phyloP scores from a whole-genome alignment of 805 yeast species.

The Diddensiella santjacobensis region DNA sequence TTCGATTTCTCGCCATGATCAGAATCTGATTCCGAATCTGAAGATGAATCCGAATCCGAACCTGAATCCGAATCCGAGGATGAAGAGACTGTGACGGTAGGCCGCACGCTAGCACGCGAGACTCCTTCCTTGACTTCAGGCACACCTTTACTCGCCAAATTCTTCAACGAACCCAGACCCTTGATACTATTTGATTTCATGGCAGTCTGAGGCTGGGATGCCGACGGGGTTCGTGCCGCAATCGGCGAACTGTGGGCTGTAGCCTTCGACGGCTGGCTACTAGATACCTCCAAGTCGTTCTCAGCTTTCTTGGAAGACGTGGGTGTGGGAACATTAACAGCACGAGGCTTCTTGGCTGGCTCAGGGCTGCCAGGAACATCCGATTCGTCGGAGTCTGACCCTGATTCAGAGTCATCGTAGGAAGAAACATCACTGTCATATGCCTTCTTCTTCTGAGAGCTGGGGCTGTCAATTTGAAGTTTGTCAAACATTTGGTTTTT shows the following conservation, averaged over 20 bases:
- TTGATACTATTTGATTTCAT: not conserved
- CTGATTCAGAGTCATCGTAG: conserved; percentile 8
- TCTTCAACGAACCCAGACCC: conserved; percentile 7
- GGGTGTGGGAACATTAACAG: conserved; percentile 14
- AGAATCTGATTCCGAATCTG: conserved; percentile 9
- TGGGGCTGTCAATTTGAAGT: not conserved
- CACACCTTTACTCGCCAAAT: conserved; percentile 4
- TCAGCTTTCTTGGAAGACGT: not conserved
- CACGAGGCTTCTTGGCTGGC: conserved; percentile 16
- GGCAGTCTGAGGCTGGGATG: not conserved
- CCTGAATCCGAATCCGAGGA: conserved; percentile 14
- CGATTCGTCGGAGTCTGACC: conserved; percentile 16
- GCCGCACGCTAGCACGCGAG: not conserved
- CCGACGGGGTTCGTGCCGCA: conserved; percentile 1
- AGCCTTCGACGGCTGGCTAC: not conserved
- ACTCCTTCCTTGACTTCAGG: conserved; percentile 13
- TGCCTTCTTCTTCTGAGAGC: not conserved
- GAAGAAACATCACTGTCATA: conserved; percentile 10
- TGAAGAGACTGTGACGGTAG: not conserved
- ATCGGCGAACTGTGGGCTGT: not conserved
- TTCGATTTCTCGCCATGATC: conserved; percentile 4
- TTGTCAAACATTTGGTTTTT: conserved; percentile 2
- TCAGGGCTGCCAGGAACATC: conserved; percentile 15
- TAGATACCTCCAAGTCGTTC: not conserved
- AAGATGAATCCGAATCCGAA: conserved; percentile 4